A percentile compares a stretch with the other conserved stretches of the same genome.
Evolutionary conservation across 139 green algal species (phyloP).

Genomic region (Penium margaritaceum): DNA sequence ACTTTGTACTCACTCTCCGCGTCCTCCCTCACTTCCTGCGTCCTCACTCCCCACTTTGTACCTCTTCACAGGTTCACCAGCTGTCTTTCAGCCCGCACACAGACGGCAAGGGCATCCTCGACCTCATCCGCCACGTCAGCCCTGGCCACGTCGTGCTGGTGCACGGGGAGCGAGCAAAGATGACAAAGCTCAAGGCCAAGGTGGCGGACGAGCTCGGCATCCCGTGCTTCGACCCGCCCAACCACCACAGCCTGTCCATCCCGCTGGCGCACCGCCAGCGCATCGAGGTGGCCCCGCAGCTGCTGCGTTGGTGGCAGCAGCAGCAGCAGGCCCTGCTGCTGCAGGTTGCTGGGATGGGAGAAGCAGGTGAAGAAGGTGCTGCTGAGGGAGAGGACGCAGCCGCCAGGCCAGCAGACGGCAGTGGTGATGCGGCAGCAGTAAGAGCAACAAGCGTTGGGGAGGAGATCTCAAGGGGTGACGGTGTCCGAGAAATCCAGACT

Average conservation of each 20-base stretch:
- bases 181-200: constrained; percentile 41
- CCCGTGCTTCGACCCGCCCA: constrained; percentile 14
- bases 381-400: neutral
- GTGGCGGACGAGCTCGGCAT: constrained; percentile 3
- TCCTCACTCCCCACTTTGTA: too few species aligned
- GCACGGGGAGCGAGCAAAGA: constrained; percentile 61
- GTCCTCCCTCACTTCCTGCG: too few species aligned
- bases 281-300: neutral
- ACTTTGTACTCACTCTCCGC: too few species aligned
- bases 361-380: neutral
- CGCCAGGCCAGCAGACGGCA: too few species aligned
- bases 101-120: constrained; percentile 62
- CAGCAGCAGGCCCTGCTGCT: too few species aligned
- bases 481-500: too few species aligned
- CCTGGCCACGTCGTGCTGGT: constrained; percentile 63
- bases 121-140: constrained; percentile 50
- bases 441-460: too few species aligned
- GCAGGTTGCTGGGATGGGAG: neutral
- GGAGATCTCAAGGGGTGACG: too few species aligned
- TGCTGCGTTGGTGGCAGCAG: neutral
- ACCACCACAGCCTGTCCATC: neutral
- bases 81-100: constrained; percentile 65
- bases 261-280: neutral
- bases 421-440: too few species aligned
- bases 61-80: constrained; percentile 49